Conservation (phyloP, 495 filamentous ascomycete genomes). For the Penicillium alfredii region DNA sequence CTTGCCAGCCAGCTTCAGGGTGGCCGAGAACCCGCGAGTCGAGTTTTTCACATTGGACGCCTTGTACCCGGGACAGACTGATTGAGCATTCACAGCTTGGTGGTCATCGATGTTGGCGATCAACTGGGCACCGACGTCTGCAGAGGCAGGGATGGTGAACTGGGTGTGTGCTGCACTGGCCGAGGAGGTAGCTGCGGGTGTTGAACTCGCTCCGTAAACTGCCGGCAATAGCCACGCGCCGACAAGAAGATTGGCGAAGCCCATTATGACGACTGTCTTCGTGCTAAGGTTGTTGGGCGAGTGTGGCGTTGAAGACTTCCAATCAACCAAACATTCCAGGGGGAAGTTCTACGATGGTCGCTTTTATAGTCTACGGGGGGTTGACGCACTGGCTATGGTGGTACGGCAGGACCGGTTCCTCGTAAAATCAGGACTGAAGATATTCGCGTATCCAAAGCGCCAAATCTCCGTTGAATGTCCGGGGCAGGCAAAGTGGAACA, state of each 20-base stretch:
- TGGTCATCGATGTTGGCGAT: constrained; percentile 68
- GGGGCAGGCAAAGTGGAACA: constrained; percentile 1
- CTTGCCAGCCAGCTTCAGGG: constrained; percentile 47
- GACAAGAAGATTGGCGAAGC: constrained; percentile 20
- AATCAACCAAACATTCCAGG: too few relatives aligned
- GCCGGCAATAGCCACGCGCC: constrained; percentile 24
- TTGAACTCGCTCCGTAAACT: constrained; percentile 23
- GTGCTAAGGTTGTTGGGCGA: too few relatives aligned
- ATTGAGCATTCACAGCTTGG: constrained; percentile 63
- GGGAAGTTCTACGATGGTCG: neutral
- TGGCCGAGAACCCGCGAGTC: constrained; percentile 46
- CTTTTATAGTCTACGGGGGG: constrained; percentile 14
- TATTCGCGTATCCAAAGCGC: constrained; percentile 13
- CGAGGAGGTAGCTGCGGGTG: constrained; percentile 9
- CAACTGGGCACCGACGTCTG: constrained; percentile 50
- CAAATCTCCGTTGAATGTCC: constrained; percentile 21
- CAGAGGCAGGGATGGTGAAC: constrained; percentile 54
- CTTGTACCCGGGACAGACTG: constrained; percentile 58
- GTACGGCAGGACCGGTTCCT: neutral
- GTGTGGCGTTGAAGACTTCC: too few relatives aligned
- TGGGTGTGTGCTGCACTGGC: constrained; percentile 19
- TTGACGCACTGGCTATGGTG: neutral
- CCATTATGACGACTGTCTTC: constrained; percentile 29
- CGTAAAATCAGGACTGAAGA: constrained; percentile 1
- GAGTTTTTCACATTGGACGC: constrained; percentile 45